Evolutionary conservation across 2,329 filamentous ascomycete species (phyloP).

Genomic region (Neurospora sp.): DNA sequence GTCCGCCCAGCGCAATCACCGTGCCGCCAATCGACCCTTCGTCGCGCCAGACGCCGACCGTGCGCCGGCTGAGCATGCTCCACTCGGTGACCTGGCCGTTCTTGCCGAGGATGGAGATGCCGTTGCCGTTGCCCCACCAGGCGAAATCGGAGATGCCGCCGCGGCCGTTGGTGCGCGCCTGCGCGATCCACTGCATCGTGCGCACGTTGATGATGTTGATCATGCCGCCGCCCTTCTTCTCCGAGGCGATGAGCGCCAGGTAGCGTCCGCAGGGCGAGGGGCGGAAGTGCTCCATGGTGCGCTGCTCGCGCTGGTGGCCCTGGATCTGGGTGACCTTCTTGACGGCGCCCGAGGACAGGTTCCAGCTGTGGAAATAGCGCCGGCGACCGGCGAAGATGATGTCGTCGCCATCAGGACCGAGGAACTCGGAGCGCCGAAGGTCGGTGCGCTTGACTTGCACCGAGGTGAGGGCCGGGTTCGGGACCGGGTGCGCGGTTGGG

Average conservation of each 20-base stretch:
- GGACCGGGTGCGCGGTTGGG: constrained; percentile 60
- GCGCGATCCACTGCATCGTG: constrained; percentile 79
- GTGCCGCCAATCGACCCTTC: constrained; percentile 83
- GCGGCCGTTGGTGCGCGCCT: constrained; percentile 70
- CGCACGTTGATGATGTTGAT: constrained; percentile 74
- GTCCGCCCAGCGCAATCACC: constrained; percentile 67
- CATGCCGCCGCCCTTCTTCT: constrained; percentile 75
- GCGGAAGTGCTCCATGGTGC: constrained; percentile 83
- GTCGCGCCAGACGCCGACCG: constrained; percentile 78
- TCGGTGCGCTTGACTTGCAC: constrained; percentile 77
- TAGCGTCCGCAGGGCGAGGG: constrained; percentile 78
- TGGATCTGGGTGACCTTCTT: constrained; percentile 72
- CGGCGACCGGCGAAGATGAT: constrained; percentile 84
- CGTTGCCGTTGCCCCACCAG: constrained; percentile 82
- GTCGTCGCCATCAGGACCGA: constrained; percentile 59
- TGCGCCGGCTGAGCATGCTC: constrained; percentile 55
- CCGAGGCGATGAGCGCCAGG: constrained; percentile 72
- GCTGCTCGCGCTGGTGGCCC: constrained; percentile 71
- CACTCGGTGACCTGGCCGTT: constrained; percentile 89
- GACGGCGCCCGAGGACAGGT: constrained; percentile 69
- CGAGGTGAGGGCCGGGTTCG: constrained; percentile 83
- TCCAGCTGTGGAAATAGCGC: constrained; percentile 90
- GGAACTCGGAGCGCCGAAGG: constrained; percentile 75
- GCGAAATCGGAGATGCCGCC: constrained; percentile 82
- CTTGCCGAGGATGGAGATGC: constrained; percentile 72